phyloP scores from a whole-genome alignment of 1,284 basidiomycete genomes.

The Ustilago xerochloae region DNA sequence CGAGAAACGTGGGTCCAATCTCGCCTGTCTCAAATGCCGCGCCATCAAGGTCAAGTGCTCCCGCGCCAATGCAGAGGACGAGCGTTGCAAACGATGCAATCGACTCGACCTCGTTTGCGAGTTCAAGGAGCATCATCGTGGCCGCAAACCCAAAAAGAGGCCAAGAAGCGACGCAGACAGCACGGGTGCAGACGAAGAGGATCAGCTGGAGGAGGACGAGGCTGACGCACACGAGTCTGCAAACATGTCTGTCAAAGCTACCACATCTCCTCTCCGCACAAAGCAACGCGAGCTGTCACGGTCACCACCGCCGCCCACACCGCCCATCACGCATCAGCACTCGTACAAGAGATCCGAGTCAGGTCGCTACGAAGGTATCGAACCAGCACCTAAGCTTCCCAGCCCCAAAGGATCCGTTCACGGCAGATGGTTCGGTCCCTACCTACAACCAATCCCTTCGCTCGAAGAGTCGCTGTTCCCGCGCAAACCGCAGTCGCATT shows the following conservation, averaged over 20 bases:
- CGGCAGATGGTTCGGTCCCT: slow-evolving; percentile 49
- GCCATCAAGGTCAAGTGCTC: slow-evolving; percentile 53
- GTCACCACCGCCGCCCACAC: slow-evolving; percentile 16
- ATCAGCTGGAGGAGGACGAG: slow-evolving; percentile 42
- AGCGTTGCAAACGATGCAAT: slow-evolving; percentile 48
- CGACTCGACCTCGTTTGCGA: slow-evolving; percentile 48
- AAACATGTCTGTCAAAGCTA: slow-evolving; percentile 1
- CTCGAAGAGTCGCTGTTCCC: slow-evolving; percentile 34
- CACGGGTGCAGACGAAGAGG: slow-evolving; percentile 32
- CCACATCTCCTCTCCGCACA: slow-evolving; percentile 11
- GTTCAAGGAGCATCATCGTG: slow-evolving; percentile 49
- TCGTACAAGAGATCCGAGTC: slow-evolving; percentile 15
- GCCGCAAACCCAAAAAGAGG: slow-evolving; percentile 49
- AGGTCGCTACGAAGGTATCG: slow-evolving; percentile 12
- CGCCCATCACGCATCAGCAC: slow-evolving; percentile 14
- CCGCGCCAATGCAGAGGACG: slow-evolving; percentile 31
- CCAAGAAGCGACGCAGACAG: slow-evolving; percentile 34
- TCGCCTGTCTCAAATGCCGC: slow-evolving; percentile 49
- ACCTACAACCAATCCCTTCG: slow-evolving; percentile 35
- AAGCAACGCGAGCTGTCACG: slow-evolving; percentile 20
- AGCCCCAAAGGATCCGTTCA: slow-evolving; percentile 38
- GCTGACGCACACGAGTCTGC: slow-evolving; percentile 4
- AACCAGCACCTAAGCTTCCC: slow-evolving; percentile 34
- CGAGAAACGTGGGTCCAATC: slow-evolving; percentile 49
- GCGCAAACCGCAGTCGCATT: slow-evolving; percentile 16